Percentiles rank a stretch among this genome's conserved stretches.
Conservation (phyloP, 306 rosid genomes). For the Cucumis melo region DNA sequence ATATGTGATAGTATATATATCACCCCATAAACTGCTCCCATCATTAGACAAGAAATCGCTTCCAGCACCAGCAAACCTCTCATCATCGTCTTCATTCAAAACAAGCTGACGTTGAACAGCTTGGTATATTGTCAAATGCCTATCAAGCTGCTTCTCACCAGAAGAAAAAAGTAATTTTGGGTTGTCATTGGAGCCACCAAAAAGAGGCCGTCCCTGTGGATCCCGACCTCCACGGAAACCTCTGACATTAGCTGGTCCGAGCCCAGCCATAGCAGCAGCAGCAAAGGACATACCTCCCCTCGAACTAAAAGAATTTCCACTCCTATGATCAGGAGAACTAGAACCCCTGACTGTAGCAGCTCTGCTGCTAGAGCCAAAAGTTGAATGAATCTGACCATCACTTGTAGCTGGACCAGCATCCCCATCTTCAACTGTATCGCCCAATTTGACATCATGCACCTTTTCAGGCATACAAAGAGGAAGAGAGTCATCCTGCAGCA, state of each 20-base stretch:
- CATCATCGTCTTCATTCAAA: constrained; percentile 92
- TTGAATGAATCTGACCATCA: constrained; percentile 50
- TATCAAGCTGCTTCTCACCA: constrained; percentile 87
- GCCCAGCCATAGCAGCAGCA: constrained; percentile 99
- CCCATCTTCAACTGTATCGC: constrained; percentile 67
- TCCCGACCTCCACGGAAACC: constrained; percentile 87
- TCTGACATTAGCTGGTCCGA: constrained; percentile 73
- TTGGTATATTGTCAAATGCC: constrained; percentile 89
- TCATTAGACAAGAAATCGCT: constrained; percentile 64
- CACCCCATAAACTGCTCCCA: constrained; percentile 97
- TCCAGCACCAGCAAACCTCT: constrained; percentile 48
- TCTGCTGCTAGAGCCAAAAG: constrained; percentile 87
- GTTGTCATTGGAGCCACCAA: constrained; percentile 59
- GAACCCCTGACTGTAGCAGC: constrained; percentile 58
- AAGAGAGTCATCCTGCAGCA: constrained; percentile 81
- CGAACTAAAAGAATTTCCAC: constrained; percentile 56
- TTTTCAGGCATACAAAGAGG: constrained; percentile 89
- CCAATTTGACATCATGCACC: constrained; percentile 94
- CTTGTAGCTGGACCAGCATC: constrained; percentile 45
- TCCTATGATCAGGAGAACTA: constrained; percentile 61
- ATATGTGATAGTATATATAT: constrained; percentile 74
- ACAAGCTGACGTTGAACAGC: constrained; percentile 93
- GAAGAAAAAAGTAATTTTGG: constrained; percentile 72
- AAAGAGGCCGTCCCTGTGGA: constrained; percentile 61
- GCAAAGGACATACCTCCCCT: constrained; percentile 97